Base-by-base conservation (phyloP, 345 rosid species). In the Dipteronia dyeriana region DNA sequence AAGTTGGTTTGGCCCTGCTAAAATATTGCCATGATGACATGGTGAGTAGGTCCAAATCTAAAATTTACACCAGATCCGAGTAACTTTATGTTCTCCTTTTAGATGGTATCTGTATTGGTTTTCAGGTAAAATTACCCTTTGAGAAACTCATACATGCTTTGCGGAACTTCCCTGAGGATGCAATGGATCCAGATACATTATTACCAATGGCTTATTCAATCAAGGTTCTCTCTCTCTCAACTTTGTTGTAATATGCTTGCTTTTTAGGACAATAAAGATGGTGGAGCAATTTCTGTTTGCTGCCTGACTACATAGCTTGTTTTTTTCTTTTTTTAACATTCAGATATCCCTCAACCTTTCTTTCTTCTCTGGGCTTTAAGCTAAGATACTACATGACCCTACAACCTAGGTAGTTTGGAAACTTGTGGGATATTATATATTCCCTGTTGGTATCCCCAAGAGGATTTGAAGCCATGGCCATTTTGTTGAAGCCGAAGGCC, bases 71-170 rank as follows among this genome's bases (percentile, higher is more conserved):
- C 53, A 72, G 54, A 65, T 71, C 4, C 13, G 20, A 22, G 2
- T 13, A 74, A n/a, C 6, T 29, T 4, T 54, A 62, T 56, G 59
- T 26, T 66, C 25, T 75, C 45, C 75, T 75, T 47, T 53, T 71
- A 47, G 6, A 56, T 10, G 14, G 53, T 75, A 4, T 11, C 67
- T 29, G 22, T 43, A 2, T 70, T n/a, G 23, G 56, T 73, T 38
- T 34, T 78, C 86, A 90, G 97, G 71, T 90, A 74, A 88, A 89
- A 79, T 72, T 94, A 79, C 97, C 99, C 23, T 97, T 94, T 79
- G 99, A 97, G 85, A 90, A 97, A 81, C 91, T 97, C 66, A 88
- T 97, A 77, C 91, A 91, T 82, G 94, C 99, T 78, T 74, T 97
- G 84, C 93, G 95, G 38, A 91, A 92, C 79, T 94, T 91, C 79